A percentile compares a stretch with the other conserved stretches of the same genome.
phyloP scores from a whole-genome alignment of 768 basidiomycete genomes.

The Coprinopsis strossmayeri region DNA sequence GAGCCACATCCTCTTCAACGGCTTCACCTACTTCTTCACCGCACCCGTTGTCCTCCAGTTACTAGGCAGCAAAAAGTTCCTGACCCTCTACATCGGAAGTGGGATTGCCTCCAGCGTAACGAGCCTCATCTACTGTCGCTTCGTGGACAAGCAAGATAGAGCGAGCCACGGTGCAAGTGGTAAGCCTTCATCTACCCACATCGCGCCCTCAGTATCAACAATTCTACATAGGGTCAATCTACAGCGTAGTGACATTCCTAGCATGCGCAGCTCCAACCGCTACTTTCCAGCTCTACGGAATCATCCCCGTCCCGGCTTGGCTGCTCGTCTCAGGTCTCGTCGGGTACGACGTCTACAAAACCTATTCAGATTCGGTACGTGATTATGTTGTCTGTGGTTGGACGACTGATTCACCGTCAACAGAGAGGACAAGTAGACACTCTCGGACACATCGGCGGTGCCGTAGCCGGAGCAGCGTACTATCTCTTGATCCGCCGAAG shows the following conservation, averaged over 20 bases:
- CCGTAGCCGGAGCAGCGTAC: constrained; percentile 55
- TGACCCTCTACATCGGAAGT: constrained; percentile 69
- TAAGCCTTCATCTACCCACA: constrained; percentile 21
- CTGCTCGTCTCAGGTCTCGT: constrained; percentile 62
- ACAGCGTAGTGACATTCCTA: constrained; percentile 62
- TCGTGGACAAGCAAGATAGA: constrained; percentile 28
- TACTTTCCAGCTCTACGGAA: constrained; percentile 65
- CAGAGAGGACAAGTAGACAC: constrained; percentile 54
- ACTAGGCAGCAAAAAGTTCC: constrained; percentile 61
- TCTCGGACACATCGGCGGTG: constrained; percentile 64
- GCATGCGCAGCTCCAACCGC: constrained; percentile 63
- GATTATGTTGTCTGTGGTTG: too few relatives aligned
- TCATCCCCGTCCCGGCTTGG: constrained; percentile 80
- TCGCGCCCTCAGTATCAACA: background rate
- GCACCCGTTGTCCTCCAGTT: constrained; percentile 54
- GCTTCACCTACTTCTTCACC: constrained; percentile 75
- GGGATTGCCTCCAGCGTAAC: constrained; percentile 51
- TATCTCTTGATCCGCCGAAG: constrained; percentile 33
- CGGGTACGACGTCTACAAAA: constrained; percentile 48
- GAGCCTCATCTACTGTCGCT: constrained; percentile 42
- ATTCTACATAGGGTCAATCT: constrained; percentile 53
- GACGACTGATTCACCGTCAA: too few relatives aligned
- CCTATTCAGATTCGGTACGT: constrained; percentile 33
- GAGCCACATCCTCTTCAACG: constrained; percentile 68
- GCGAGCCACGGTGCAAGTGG: constrained; percentile 70